phyloP scores from a whole-genome alignment of 176 grass and related monocot species.

The Musa itinerans region DNA sequence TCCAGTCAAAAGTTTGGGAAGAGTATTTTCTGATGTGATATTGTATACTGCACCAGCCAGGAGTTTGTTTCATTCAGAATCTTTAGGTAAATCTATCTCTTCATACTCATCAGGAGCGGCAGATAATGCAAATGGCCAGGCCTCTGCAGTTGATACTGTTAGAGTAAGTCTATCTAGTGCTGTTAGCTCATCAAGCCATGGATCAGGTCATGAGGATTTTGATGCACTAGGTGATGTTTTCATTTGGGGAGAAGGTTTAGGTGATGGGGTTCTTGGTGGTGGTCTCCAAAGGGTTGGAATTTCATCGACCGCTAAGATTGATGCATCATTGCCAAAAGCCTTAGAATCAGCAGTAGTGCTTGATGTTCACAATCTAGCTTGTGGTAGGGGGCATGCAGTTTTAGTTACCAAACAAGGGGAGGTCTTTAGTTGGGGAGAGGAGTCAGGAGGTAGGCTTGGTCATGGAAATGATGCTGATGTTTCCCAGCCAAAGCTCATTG shows the following conservation, averaged over 20 bases:
- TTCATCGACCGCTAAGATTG: conserved; percentile 22
- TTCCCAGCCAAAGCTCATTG: conserved; percentile 55
- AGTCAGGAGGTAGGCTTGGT: conserved; percentile 57
- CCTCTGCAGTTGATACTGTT: conserved; percentile 38
- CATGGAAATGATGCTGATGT: conserved; percentile 53
- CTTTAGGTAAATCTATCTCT: conserved; percentile 31
- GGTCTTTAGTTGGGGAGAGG: conserved; percentile 62
- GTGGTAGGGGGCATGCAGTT: conserved; percentile 46
- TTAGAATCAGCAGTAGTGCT: conserved; percentile 47
- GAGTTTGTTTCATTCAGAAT: conserved; percentile 28
- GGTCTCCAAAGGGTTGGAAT: conserved; percentile 25
- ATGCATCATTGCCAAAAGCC: conserved; percentile 46
- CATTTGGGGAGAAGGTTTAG: conserved; percentile 53
- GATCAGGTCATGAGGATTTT: conserved; percentile 63
- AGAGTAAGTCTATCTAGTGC: conserved; percentile 70
- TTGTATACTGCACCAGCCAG: conserved; percentile 35
- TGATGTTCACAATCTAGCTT: conserved; percentile 52
- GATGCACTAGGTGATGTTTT: conserved; percentile 54
- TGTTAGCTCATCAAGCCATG: conserved; percentile 57
- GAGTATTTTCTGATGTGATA: conserved; percentile 58
- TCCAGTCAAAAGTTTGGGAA: conserved; percentile 37
- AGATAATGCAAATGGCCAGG: conserved; percentile 36
- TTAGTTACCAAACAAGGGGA: conserved; percentile 74
- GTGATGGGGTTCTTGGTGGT: conserved; percentile 34
- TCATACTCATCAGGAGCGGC: conserved; percentile 36